phyloP scores from a whole-genome alignment of 768 basidiomycete genomes.

The Mycena haematopus region DNA sequence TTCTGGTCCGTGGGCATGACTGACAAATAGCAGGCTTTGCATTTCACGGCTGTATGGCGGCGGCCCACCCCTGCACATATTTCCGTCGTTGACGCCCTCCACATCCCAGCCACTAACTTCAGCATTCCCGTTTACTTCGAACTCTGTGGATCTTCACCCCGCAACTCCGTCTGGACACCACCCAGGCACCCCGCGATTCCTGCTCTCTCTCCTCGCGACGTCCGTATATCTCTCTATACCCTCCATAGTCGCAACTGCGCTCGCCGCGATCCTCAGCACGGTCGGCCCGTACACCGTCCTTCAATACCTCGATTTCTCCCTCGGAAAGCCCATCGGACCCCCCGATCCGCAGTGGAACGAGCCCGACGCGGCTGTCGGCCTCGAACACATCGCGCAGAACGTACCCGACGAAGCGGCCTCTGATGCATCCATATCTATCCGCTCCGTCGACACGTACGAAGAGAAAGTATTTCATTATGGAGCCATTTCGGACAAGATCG shows the following conservation, averaged over 20 bases:
- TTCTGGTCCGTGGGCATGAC: background rate
- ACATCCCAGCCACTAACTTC: constrained; percentile 73
- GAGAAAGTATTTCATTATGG: constrained; percentile 75
- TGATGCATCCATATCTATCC: constrained; percentile 16
- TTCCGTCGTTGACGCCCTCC: constrained; percentile 69
- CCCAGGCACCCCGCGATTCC: constrained; percentile 78
- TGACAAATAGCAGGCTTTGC: constrained; percentile 63
- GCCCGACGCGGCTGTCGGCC: constrained; percentile 67
- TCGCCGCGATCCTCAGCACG: constrained; percentile 73
- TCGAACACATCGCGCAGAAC: constrained; percentile 69
- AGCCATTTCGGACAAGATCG: constrained; percentile 89
- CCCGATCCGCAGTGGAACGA: constrained; percentile 45
- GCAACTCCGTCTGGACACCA: constrained; percentile 63
- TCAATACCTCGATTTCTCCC: constrained; percentile 82
- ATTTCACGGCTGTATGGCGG: constrained; percentile 88
- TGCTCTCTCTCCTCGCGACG: constrained; percentile 87
- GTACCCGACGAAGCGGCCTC: constrained; percentile 43
- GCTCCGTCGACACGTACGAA: constrained; percentile 24
- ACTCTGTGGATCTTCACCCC: constrained; percentile 32
- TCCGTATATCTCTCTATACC: constrained; percentile 87
- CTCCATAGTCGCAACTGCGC: constrained; percentile 73
- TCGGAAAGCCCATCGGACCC: constrained; percentile 67
- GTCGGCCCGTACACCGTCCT: constrained; percentile 81
- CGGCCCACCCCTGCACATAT: constrained; percentile 75
- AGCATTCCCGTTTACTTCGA: constrained; percentile 54